Percentiles rank a stretch among this genome's conserved stretches.
These are phyloP conservation scores for Mortierella antarctica DNA, from an alignment of 192 early-diverging fungal species.

Conservation along the genomic window DNA sequence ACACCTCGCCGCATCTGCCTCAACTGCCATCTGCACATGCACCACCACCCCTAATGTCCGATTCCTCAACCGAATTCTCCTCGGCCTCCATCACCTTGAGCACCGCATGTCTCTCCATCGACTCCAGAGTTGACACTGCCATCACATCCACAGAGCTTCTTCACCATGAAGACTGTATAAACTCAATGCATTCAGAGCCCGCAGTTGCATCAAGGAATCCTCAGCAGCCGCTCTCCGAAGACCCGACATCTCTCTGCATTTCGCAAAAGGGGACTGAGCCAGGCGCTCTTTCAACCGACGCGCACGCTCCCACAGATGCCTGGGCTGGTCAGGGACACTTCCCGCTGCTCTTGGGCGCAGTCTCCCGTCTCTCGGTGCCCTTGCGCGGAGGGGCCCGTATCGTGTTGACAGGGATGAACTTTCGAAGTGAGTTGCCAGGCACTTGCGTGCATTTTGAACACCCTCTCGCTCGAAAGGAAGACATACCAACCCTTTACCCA, in stretches of 20 bases:
- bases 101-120: not conserved
- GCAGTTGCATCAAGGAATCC: no score
- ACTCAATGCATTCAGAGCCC: not conserved
- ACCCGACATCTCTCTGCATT: not conserved
- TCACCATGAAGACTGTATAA: no score
- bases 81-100: not conserved
- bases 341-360: slow-evolving; percentile 14
- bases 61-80: not conserved
- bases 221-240: not conserved
- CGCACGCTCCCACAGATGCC: slow-evolving; percentile 12
- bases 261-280: not conserved
- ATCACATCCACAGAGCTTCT: not conserved
- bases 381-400: slow-evolving; percentile 21
- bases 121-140: not conserved
- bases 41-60: not conserved
- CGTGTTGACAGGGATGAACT: slow-evolving; percentile 27
- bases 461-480: not conserved
- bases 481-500: not conserved
- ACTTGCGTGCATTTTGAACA: not conserved
- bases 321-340: slow-evolving; percentile 49
- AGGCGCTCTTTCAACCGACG: not conserved
- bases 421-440: slow-evolving; percentile 22
- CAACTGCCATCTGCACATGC: not conserved
- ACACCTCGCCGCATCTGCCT: not conserved
- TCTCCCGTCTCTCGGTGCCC: slow-evolving; percentile 14